A percentile compares a stretch with the other conserved stretches of the same genome.
Evolutionary conservation across 345 rosid genomes (phyloP).

Genomic region (Noccaea bulbosa): DNA sequence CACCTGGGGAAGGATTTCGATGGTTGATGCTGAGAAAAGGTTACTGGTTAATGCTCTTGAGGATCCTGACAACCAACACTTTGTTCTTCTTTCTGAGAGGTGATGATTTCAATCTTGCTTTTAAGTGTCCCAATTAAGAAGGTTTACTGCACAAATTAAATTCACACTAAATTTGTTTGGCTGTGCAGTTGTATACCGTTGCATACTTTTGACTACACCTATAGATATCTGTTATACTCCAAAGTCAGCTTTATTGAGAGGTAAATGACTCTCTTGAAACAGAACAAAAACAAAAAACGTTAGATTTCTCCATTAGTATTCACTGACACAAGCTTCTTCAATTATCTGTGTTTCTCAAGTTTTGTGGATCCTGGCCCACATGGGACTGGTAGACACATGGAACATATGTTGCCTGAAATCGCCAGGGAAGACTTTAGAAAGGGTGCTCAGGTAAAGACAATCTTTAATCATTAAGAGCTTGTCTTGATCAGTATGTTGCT

Average conservation of each 20-base stretch:
- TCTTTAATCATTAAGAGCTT: slow-evolving; percentile 12
- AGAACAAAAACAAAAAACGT: background rate
- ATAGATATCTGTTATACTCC: slow-evolving; percentile 76
- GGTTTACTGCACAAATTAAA: background rate
- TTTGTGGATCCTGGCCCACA: slow-evolving; percentile 96
- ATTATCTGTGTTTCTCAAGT: slow-evolving; percentile 48
- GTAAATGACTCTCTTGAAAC: slow-evolving; percentile 47
- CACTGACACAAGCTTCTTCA: slow-evolving; percentile 27
- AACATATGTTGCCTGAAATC: slow-evolving; percentile 91
- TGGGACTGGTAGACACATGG: slow-evolving; percentile 96
- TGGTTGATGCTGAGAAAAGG: slow-evolving; percentile 97
- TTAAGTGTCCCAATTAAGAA: background rate
- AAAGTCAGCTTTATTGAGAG: slow-evolving; percentile 91
- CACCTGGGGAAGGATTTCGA: slow-evolving; percentile 93
- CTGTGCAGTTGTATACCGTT: slow-evolving; percentile 85
- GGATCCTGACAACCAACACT: slow-evolving; percentile 93
- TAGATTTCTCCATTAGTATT: slow-evolving; percentile 7
- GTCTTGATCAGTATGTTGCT: slow-evolving; percentile 13
- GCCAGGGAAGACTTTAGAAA: slow-evolving; percentile 87
- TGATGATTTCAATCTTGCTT: slow-evolving; percentile 35
- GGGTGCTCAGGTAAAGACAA: slow-evolving; percentile 89
- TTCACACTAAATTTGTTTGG: background rate
- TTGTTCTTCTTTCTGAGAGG: slow-evolving; percentile 97
- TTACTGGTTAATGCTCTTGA: slow-evolving; percentile 79
- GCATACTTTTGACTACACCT: slow-evolving; percentile 82